A percentile compares a stretch with the other conserved stretches of the same genome.
Conservation (phyloP, 805 yeast species). For the Dipodascus albidus region DNA sequence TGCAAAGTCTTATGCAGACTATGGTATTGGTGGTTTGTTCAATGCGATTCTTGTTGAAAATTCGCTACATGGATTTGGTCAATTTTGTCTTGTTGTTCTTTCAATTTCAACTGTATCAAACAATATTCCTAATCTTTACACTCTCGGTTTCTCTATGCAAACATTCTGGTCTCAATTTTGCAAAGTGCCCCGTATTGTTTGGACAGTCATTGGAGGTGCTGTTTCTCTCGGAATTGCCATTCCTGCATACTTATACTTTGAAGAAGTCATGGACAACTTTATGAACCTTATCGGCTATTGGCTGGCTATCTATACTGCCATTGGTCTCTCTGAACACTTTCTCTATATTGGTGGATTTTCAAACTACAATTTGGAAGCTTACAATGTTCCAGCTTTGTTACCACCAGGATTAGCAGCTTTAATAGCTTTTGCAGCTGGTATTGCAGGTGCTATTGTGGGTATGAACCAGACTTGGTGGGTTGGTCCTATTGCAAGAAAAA, state of each 20-base stretch:
- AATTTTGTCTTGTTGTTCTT: constrained; percentile 75
- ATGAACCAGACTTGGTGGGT: constrained; percentile 79
- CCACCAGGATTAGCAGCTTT: constrained; percentile 76
- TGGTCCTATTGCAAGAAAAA: constrained; percentile 53
- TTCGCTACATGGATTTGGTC: constrained; percentile 80
- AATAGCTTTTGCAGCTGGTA: constrained; percentile 70
- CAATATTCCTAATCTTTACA: constrained; percentile 90
- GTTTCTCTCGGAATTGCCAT: constrained; percentile 77
- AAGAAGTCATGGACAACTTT: constrained; percentile 64
- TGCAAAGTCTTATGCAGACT: constrained; percentile 36
- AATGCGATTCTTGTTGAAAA: constrained; percentile 67
- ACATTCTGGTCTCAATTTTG: constrained; percentile 67
- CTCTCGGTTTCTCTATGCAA: constrained; percentile 80
- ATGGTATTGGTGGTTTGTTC: constrained; percentile 72
- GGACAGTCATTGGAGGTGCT: constrained; percentile 71
- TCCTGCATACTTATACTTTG: constrained; percentile 73
- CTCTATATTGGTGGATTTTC: constrained; percentile 54
- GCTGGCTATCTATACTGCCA: constrained; percentile 72
- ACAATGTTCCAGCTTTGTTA: constrained; percentile 42
- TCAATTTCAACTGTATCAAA: constrained; percentile 86
- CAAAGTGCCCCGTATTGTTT: constrained; percentile 67
- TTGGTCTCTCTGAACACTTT: constrained; percentile 72
- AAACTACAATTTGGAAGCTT: constrained; percentile 53
- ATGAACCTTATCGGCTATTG: constrained; percentile 90
- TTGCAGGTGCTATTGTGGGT: constrained; percentile 76